A percentile compares a stretch with the other conserved stretches of the same genome.
These are phyloP conservation scores for Typha latifolia DNA, from an alignment of 176 grass and related monocot species.

Conservation along the genomic window DNA sequence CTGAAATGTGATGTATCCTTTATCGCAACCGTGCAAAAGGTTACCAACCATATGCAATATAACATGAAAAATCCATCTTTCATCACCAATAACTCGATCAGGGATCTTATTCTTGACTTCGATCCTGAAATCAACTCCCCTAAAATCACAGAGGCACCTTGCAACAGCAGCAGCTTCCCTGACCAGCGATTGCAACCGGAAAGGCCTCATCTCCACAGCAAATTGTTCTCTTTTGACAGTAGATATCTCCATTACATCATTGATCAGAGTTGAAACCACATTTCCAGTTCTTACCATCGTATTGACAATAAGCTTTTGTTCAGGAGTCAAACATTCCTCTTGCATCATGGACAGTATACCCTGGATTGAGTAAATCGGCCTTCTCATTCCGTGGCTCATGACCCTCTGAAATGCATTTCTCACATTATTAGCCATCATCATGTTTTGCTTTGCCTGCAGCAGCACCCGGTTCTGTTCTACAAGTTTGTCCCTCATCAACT, in stretches of 20 bases:
- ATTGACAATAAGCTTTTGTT: slow-evolving; percentile 39
- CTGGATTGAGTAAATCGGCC: slow-evolving; percentile 43
- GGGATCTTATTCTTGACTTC: slow-evolving; percentile 36
- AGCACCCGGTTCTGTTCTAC: slow-evolving; percentile 62
- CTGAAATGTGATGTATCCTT: slow-evolving; percentile 26
- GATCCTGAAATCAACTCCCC: slow-evolving; percentile 36
- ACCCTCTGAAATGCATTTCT: slow-evolving; percentile 43
- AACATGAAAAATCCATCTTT: slow-evolving; percentile 47
- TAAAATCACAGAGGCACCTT: slow-evolving; percentile 43
- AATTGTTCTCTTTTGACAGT: slow-evolving; percentile 31
- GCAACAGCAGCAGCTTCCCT: slow-evolving; percentile 36
- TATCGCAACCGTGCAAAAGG: slow-evolving; percentile 14
- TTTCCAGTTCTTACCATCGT: slow-evolving; percentile 26
- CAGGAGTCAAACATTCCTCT: slow-evolving; percentile 26
- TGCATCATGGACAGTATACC: slow-evolving; percentile 48
- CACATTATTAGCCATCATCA: slow-evolving; percentile 50
- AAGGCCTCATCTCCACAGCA: slow-evolving; percentile 29
- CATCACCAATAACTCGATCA: slow-evolving; percentile 45
- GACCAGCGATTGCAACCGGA: slow-evolving; percentile 39
- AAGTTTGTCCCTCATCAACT: slow-evolving; percentile 49
- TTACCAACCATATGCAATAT: slow-evolving; percentile 43
- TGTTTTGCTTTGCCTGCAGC: slow-evolving; percentile 35
- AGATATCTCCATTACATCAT: slow-evolving; percentile 52
- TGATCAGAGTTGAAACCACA: slow-evolving; percentile 46
- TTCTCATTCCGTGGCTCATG: slow-evolving; percentile 52